Evolutionary conservation across 2,329 filamentous ascomycete species (phyloP).

Genomic region (Penicillium sp.): DNA sequence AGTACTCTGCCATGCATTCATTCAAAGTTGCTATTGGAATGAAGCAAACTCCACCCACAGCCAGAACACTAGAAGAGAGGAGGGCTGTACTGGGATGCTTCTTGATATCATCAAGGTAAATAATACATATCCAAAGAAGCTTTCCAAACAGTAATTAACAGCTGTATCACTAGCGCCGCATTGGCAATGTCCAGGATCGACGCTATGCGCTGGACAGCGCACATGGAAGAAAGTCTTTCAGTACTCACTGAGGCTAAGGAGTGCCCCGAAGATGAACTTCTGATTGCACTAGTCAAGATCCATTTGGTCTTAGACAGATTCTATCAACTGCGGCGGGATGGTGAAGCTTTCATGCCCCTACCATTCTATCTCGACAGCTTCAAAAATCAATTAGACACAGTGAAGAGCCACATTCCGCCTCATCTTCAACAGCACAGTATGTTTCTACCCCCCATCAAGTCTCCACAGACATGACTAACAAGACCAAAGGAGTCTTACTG

Average conservation of each 20-base stretch:
- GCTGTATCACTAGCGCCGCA: conserved; percentile 28
- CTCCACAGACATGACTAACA: conserved; percentile 2
- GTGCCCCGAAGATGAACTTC: conserved; percentile 48
- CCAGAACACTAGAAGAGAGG: conserved; percentile 49
- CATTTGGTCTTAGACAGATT: conserved; percentile 21
- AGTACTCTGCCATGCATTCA: conserved; percentile 17
- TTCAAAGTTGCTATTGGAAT: conserved; percentile 20
- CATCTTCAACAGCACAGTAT: conserved; percentile 20
- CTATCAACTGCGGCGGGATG: conserved; percentile 16
- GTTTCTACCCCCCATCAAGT: background rate
- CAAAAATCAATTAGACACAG: conserved; percentile 18
- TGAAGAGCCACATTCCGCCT: conserved; percentile 17
- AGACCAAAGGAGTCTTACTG: conserved; percentile 6
- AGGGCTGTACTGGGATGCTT: conserved; percentile 51
- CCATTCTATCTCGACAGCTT: conserved; percentile 19
- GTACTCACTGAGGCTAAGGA: conserved; percentile 48
- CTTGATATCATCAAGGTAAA: conserved; percentile 40
- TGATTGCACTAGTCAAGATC: conserved; percentile 34
- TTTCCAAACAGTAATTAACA: background rate
- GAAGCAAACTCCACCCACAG: conserved; percentile 9
- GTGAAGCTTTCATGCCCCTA: conserved; percentile 5
- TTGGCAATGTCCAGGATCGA: conserved; percentile 39
- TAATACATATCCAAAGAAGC: conserved; percentile 17
- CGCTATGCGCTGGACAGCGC: conserved; percentile 54
- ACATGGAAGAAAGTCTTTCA: conserved; percentile 57